These are phyloP conservation scores for Plasmodium knowlesi DNA, from an alignment of 169 alveolate species.

Conservation along the genomic window DNA sequence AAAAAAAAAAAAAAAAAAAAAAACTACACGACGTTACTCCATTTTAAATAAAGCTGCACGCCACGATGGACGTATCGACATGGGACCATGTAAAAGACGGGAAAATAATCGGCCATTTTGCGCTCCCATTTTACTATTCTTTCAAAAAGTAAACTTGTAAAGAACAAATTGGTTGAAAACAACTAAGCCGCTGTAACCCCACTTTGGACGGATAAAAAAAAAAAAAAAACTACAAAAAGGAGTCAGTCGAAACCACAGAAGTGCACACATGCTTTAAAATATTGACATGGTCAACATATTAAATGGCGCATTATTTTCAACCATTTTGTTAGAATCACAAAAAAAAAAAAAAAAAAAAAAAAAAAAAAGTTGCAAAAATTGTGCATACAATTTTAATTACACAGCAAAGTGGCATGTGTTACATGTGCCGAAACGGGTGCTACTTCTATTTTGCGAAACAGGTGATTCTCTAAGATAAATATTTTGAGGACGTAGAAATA, in stretches of 20 bases:
- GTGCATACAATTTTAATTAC: neutral
- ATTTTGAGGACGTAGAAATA: neutral
- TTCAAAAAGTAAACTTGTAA: neutral
- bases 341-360: neutral
- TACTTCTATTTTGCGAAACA: neutral
- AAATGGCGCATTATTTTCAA: neutral
- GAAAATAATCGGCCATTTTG: neutral
- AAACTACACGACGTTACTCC: neutral
- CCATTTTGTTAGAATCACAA: neutral
- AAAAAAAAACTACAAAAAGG: neutral
- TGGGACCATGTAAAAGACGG: neutral
- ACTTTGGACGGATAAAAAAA: neutral
- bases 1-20: neutral
- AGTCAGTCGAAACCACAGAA: neutral
- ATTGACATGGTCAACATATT: neutral
- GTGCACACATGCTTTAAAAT: neutral
- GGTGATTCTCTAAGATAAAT: neutral
- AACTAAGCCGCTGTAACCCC: neutral
- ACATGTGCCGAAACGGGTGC: neutral
- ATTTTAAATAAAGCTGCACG: neutral
- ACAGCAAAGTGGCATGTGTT: neutral
- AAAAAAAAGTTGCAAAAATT: neutral
- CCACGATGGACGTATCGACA: neutral
- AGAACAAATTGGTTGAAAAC: neutral
- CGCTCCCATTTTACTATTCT: neutral